Evolutionary conservation across 805 yeast species (phyloP).

Genomic region (Metschnikowia lachancei): DNA sequence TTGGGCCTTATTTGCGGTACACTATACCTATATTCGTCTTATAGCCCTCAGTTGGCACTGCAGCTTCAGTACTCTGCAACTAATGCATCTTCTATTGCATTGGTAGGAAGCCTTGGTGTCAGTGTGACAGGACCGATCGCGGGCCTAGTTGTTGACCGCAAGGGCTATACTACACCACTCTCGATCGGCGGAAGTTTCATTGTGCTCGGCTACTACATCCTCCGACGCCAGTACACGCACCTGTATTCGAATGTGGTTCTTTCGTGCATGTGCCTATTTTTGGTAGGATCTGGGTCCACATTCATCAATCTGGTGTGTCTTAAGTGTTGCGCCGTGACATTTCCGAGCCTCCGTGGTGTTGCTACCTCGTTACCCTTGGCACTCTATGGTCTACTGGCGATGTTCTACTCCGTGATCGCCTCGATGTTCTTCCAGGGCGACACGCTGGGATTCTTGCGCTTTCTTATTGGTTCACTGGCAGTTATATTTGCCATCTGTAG

Average conservation of each 20-base stretch:
- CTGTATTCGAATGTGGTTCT: constrained; percentile 36
- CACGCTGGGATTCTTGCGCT: constrained; percentile 52
- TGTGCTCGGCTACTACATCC: constrained; percentile 53
- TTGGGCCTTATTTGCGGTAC: constrained; percentile 68
- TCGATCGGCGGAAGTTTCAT: constrained; percentile 50
- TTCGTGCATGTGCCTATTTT: constrained; percentile 47
- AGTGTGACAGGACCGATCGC: constrained; percentile 65
- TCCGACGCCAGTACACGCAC: constrained; percentile 50
- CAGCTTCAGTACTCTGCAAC: constrained; percentile 58
- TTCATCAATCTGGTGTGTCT: constrained; percentile 61
- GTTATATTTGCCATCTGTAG: constrained; percentile 43
- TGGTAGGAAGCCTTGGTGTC: constrained; percentile 65
- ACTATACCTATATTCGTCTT: constrained; percentile 70
- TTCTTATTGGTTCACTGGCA: constrained; percentile 43
- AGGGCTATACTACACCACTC: constrained; percentile 56
- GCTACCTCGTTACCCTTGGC: constrained; percentile 77
- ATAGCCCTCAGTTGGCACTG: constrained; percentile 71
- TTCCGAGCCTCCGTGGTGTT: constrained; percentile 65
- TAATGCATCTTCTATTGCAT: constrained; percentile 61
- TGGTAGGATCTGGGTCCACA: constrained; percentile 70
- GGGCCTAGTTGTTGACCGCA: constrained; percentile 60
- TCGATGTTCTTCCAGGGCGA: constrained; percentile 53
- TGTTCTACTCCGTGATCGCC: constrained; percentile 59
- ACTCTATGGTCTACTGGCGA: constrained; percentile 71
- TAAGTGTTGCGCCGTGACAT: constrained; percentile 70